phyloP scores from a whole-genome alignment of 768 basidiomycete genomes.

The Rhodotorula kratochvilovae region DNA sequence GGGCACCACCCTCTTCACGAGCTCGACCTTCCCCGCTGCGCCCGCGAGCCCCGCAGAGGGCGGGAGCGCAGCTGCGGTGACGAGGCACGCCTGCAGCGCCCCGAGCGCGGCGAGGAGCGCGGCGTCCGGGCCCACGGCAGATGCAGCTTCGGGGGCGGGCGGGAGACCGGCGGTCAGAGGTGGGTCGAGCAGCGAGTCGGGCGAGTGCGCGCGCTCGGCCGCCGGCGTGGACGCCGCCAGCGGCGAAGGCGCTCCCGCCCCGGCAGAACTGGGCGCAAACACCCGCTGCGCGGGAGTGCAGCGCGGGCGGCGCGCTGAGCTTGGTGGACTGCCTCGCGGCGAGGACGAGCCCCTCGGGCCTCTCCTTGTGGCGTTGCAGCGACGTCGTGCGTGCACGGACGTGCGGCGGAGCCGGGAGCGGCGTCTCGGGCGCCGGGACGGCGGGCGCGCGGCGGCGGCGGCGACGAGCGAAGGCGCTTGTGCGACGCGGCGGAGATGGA shows the following conservation, averaged over 20 bases:
- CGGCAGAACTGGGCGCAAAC: no score
- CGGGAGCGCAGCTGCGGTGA: background rate
- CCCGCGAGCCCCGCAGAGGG: background rate
- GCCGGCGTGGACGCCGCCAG: no score
- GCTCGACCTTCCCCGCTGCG: no score
- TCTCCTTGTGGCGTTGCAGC: no score
- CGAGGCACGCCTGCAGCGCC: background rate
- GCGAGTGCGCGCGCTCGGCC: background rate
- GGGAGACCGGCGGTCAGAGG: background rate
- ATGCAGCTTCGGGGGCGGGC: background rate
- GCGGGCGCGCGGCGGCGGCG: background rate
- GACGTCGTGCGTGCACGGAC: background rate
- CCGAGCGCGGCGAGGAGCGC: background rate
- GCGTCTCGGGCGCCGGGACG: background rate
- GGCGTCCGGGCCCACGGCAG: background rate
- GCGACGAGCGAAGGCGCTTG: background rate
- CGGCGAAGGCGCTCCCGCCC: no score
- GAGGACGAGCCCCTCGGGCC: no score
- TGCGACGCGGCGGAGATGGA: background rate
- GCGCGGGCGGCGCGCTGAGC: no score
- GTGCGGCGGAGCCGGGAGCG: background rate
- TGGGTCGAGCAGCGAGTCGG: background rate
- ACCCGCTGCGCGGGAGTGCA: no score
- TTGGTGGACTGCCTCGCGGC: no score
- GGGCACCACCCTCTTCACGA: conserved; percentile 7